phyloP scores from a whole-genome alignment of 1,284 basidiomycete genomes.

The Amylostereum chailletii region DNA sequence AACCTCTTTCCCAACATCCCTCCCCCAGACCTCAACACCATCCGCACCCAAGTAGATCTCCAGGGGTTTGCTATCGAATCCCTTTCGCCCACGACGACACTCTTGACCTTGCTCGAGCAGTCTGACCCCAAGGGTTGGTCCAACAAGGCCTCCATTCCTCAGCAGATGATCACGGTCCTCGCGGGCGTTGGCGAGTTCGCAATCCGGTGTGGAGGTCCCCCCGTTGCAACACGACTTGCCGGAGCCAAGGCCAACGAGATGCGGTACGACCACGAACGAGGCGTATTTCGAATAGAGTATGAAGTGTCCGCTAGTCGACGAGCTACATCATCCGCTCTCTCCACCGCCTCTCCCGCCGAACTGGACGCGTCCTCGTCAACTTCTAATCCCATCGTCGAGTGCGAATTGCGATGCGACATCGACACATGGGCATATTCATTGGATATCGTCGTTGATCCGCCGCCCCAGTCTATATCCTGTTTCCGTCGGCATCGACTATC shows the following conservation, averaged over 20 bases:
- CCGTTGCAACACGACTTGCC: constrained; percentile 75
- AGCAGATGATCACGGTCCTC: constrained; percentile 81
- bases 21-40: constrained; percentile 63
- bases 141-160: constrained; percentile 89
- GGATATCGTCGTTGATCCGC: constrained; percentile 91
- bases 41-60: constrained; percentile 91
- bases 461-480: constrained; percentile 79
- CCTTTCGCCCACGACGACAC: constrained; percentile 90
- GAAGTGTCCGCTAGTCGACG: constrained; percentile 55
- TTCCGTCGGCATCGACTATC: constrained; percentile 85
- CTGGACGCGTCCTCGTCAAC: constrained; percentile 13
- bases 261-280: constrained; percentile 84
- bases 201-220: constrained; percentile 92
- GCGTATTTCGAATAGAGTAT: constrained; percentile 81
- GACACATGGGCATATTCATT: constrained; percentile 86
- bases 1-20: constrained; percentile 81
- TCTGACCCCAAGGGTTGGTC: constrained; percentile 97
- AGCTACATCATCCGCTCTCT: constrained; percentile 17
- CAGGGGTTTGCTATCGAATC: constrained; percentile 97
- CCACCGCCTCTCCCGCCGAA: constrained; percentile 7
- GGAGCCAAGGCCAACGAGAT: constrained; percentile 72
- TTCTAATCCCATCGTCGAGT: constrained; percentile 64
- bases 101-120: constrained; percentile 92
- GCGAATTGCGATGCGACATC: constrained; percentile 90
- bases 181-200: constrained; percentile 91